A percentile compares a stretch with the other conserved stretches of the same genome.
Conservation (phyloP, 139 green algal species). For the Haematococcus lacustris region DNA sequence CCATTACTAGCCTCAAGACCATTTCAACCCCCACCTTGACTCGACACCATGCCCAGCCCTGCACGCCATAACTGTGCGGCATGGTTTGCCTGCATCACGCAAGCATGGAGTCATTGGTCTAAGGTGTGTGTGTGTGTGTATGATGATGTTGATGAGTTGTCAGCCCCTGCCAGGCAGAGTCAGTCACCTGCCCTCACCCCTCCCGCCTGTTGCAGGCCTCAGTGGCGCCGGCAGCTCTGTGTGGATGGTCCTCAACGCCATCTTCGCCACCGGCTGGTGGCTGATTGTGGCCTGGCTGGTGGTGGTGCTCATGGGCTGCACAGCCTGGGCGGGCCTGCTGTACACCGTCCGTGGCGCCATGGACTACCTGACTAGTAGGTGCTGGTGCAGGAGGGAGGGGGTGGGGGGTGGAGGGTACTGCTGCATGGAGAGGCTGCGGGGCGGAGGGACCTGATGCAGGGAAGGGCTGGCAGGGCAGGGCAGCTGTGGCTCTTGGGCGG, state of each 20-base stretch:
- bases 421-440: too few species aligned
- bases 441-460: too few species aligned
- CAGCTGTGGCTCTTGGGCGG: background rate
- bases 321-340: background rate
- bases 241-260: constrained; percentile 8
- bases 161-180: background rate
- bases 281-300: constrained; percentile 8
- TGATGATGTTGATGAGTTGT: background rate
- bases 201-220: constrained; percentile 11
- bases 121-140: background rate
- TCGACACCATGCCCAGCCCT: too few species aligned
- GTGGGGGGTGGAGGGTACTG: too few species aligned
- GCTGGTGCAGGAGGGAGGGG: too few species aligned
- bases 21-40: background rate
- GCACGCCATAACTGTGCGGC: too few species aligned
- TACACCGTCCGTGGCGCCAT: constrained; percentile 4
- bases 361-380: background rate
- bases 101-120: background rate
- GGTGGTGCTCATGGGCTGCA: background rate
- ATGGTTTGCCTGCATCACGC: too few species aligned
- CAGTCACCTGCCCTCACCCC: too few species aligned
- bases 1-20: background rate
- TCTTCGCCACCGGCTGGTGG: constrained; percentile 6
- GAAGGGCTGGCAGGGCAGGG: background rate
- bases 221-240: constrained; percentile 1